Conservation (phyloP, 371 early-diverging fungal genomes). For the Zopfochytrium polystomum region DNA sequence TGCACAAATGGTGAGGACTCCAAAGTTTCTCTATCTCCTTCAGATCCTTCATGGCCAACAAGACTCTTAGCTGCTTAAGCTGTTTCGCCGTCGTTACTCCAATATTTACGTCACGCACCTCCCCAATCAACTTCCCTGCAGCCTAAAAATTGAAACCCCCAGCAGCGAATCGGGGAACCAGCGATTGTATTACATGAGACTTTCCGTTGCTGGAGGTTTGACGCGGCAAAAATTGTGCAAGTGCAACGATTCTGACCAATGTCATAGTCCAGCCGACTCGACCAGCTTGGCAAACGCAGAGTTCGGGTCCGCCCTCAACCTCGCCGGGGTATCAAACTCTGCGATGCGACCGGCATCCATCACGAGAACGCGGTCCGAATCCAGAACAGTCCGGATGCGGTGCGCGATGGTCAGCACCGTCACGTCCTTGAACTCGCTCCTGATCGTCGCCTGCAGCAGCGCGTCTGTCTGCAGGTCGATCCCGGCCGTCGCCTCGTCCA, state of each 20-base stretch:
- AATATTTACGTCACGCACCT: neutral
- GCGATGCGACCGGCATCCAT: conserved; percentile 42
- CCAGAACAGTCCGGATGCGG: conserved; percentile 32
- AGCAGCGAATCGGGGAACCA: conserved; percentile 50
- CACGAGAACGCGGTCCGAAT: conserved; percentile 36
- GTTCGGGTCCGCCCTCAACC: conserved; percentile 69
- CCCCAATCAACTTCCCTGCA: conserved; percentile 11
- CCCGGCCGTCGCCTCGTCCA: conserved; percentile 52
- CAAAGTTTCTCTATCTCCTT: too few species aligned
- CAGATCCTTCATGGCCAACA: too few species aligned
- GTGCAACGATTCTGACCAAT: neutral
- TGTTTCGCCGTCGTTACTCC: too few species aligned
- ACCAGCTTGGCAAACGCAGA: too few species aligned
- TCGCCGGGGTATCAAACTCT: conserved; percentile 69
- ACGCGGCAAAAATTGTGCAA: too few species aligned
- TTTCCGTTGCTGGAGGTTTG: too few species aligned
- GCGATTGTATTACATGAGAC: too few species aligned
- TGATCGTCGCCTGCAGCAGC: too few species aligned
- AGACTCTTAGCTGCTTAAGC: too few species aligned
- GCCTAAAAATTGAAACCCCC: conserved; percentile 56
- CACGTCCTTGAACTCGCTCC: conserved; percentile 54
- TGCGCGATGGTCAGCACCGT: conserved; percentile 38
- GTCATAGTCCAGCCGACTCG: too few species aligned
- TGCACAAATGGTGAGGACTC: too few species aligned
- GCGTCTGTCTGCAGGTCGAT: conserved; percentile 64